These are phyloP conservation scores for Tagetes erecta DNA, from an alignment of 129 eudicot species.

Conservation along the genomic window DNA sequence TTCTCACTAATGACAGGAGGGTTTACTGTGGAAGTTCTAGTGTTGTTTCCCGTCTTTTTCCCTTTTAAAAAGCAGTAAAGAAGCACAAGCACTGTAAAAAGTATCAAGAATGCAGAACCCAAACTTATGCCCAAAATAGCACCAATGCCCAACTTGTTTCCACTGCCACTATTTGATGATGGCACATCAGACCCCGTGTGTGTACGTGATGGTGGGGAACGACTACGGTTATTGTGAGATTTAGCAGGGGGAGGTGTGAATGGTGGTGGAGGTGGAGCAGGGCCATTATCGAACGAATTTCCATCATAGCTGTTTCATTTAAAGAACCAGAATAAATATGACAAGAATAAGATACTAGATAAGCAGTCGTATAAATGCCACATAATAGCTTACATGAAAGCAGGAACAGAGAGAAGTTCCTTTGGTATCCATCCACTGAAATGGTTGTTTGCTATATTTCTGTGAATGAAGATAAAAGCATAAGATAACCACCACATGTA, in stretches of 20 bases:
- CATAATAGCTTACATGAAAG: constrained; percentile 57
- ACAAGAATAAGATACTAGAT: background rate
- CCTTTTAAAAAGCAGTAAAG: constrained; percentile 55
- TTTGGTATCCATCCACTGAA: constrained; percentile 94
- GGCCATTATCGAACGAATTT: constrained; percentile 83
- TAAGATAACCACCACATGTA: constrained; percentile 2
- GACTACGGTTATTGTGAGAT: constrained; percentile 46
- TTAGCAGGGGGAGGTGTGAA: constrained; percentile 90
- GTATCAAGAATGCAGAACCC: constrained; percentile 52
- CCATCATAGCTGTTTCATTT: constrained; percentile 68
- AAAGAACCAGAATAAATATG: background rate
- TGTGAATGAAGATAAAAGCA: constrained; percentile 30
- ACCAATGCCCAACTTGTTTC: constrained; percentile 50
- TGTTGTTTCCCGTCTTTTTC: constrained; percentile 45
- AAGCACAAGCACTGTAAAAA: constrained; percentile 53
- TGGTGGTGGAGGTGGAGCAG: constrained; percentile 99
- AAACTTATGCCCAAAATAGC: constrained; percentile 69
- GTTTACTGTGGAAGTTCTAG: constrained; percentile 50
- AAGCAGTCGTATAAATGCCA: too few species aligned
- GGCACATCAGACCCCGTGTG: constrained; percentile 44
- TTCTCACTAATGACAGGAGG: constrained; percentile 52
- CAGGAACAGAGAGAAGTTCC: constrained; percentile 72
- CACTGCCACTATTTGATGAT: constrained; percentile 37
- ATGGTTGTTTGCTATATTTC: constrained; percentile 87
- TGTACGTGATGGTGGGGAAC: constrained; percentile 47